Evolutionary conservation across 2,329 filamentous ascomycete genomes (phyloP).

Genomic region (Fusarium sp.): DNA sequence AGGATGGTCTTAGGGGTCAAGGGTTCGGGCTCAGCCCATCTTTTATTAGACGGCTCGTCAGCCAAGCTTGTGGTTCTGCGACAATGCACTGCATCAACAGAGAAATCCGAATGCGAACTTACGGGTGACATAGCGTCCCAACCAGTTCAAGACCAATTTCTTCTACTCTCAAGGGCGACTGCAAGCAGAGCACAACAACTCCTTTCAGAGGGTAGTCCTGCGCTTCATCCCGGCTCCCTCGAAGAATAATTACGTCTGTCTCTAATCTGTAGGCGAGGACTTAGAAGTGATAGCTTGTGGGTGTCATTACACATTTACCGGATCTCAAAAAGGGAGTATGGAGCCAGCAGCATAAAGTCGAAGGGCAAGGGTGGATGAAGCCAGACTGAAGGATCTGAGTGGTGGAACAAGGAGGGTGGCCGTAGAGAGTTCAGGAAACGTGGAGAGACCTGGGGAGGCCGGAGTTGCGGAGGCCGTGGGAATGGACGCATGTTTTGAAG

Average conservation of each 20-base stretch:
- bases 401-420: neutral
- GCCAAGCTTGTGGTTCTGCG: neutral
- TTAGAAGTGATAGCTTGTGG: neutral
- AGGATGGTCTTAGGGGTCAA: neutral
- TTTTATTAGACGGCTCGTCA: neutral
- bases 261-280: neutral
- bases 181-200: neutral
- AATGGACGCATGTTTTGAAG: neutral
- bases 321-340: neutral
- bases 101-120: neutral
- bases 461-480: neutral
- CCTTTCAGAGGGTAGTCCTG: neutral
- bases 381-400: neutral
- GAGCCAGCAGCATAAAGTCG: neutral
- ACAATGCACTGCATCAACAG: neutral
- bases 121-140: neutral
- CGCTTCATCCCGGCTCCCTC: neutral
- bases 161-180: neutral
- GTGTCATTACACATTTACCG: neutral
- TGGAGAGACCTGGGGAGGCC: neutral
- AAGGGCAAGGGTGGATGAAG: neutral
- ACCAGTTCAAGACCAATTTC: neutral
- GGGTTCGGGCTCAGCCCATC: neutral
- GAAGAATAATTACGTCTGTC: neutral
- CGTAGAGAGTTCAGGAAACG: neutral